Evolutionary conservation across 2,329 filamentous ascomycete species (phyloP), one percentile per base, ranked within the genome.

Genomic region (Alternaria incomplexa): DNA sequence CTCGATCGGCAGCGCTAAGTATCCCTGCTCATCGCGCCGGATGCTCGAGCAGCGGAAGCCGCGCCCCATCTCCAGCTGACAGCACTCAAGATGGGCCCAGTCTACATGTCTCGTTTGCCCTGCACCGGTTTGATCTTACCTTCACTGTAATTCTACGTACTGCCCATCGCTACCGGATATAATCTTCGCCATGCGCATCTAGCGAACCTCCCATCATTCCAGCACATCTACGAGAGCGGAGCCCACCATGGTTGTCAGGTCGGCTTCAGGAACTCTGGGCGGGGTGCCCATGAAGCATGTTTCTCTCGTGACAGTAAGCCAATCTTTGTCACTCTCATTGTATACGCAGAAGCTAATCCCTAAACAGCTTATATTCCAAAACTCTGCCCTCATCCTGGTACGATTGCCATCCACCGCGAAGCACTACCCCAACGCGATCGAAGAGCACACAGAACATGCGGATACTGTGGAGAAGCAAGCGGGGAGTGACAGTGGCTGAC

Each of bases 331-430:
- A 2, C 28, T 5, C 22, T 4, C 36, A 13, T 9, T 4, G 15
- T 26, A 23, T 40, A 43, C 4, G 46, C 12, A 3, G 5, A 40
- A 44, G 58, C 78, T 80, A 46, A 80, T 62, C 5, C 20, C 56
- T 44, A 3, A 55, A 45, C 74, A 94, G 92, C 86, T 95, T 74
- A 93, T 90, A 26, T 88, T 92, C 66, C 90, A 94, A 83, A 94
- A 94, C 77, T 93, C 91, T 8, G 90, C 89, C 25, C 84, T 94
- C 64, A 93, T 93, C 64, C 83, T 95, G 69, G 89, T 91, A 83
- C 66, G 74, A 69, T 69, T 81, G 28, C 57, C 57, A 61, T 44
- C 48, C 61, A 51, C 64, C 22, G 44, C 46, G 52, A 40, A n/a
- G 8, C 32, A 47, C 47, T 13, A 53, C 47, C 17, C 40, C 43